These are phyloP conservation scores for Balakata baccata DNA, from an alignment of 345 rosid species.

Conservation along the genomic window DNA sequence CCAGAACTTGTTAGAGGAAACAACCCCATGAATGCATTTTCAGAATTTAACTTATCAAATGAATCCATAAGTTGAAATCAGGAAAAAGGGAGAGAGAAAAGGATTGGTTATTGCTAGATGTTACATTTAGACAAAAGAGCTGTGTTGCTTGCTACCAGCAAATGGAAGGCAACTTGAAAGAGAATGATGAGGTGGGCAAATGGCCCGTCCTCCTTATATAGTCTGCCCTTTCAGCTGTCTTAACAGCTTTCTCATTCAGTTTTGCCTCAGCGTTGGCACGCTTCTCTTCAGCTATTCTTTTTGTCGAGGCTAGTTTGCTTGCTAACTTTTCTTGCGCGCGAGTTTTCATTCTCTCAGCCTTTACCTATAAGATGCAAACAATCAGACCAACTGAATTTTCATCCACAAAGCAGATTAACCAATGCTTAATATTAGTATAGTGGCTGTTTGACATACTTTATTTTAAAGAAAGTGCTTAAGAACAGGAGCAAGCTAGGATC, in stretches of 20 bases:
- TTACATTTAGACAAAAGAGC: conserved; percentile 1
- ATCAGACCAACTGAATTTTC: not conserved
- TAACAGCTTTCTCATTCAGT: conserved; percentile 65
- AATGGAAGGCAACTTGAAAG: conserved; percentile 67
- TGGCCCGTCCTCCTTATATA: conserved; percentile 84
- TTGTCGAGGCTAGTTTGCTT: conserved; percentile 64
- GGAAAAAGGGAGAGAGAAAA: not conserved
- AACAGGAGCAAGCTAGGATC: not conserved
- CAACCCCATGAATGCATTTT: not conserved
- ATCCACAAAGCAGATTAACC: not conserved
- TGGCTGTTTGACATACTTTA: not conserved
- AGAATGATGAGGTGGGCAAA: conserved; percentile 62
- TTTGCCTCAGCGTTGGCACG: conserved; percentile 81
- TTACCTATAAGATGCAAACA: conserved; percentile 39
- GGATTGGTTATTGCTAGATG: conserved; percentile 1
- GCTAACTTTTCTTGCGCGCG: conserved; percentile 73
- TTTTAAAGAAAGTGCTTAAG: not conserved
- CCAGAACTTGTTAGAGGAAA: not conserved
- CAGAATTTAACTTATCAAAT: conserved; percentile 10
- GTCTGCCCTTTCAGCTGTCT: conserved; percentile 75
- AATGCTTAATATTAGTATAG: not conserved
- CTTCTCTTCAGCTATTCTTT: conserved; percentile 81
- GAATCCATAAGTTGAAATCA: conserved; percentile 6
- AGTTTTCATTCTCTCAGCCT: conserved; percentile 80
- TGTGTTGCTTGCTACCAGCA: conserved; percentile 62